phyloP scores from a whole-genome alignment of 352 stramenopile genomes.

The Phytophthora pistaciae region DNA sequence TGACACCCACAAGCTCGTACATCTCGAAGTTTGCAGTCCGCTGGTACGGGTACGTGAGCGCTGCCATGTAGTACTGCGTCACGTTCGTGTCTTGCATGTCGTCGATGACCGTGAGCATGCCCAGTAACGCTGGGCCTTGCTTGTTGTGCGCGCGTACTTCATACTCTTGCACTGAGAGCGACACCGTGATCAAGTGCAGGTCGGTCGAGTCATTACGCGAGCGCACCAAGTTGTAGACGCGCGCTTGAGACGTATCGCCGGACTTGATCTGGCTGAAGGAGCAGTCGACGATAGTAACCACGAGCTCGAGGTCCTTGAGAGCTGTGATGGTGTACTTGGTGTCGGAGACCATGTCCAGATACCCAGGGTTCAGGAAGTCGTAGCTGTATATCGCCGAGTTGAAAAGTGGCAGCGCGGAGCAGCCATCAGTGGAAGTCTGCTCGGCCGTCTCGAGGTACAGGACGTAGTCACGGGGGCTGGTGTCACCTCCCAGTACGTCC shows the following conservation, averaged over 20 bases:
- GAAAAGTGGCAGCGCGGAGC: constrained; percentile 8
- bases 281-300: constrained; percentile 51
- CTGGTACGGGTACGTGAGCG: constrained; percentile 40
- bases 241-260: constrained; percentile 13
- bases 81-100: constrained; percentile 32
- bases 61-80: constrained; percentile 30
- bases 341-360: constrained; percentile 17
- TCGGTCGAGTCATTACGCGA: constrained; percentile 8
- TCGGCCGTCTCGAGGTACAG: constrained; percentile 40
- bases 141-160: constrained; percentile 16
- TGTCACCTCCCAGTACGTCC: constrained; percentile 22
- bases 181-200: constrained; percentile 30
- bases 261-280: constrained; percentile 28
- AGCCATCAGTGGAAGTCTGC: constrained; percentile 25
- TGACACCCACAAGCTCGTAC: constrained; percentile 27
- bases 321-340: constrained; percentile 48
- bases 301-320: constrained; percentile 40
- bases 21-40: constrained; percentile 34
- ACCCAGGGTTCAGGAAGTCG: constrained; percentile 39
- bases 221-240: constrained; percentile 42
- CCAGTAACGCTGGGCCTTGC: constrained; percentile 26
- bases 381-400: constrained; percentile 40
- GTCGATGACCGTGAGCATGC: constrained; percentile 33
- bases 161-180: constrained; percentile 46
- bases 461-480: constrained; percentile 29